A percentile compares a stretch with the other conserved stretches of the same genome.
These are phyloP conservation scores for Saccharomycopsis sp. DNA, from an alignment of 805 yeast species.

Conservation along the genomic window DNA sequence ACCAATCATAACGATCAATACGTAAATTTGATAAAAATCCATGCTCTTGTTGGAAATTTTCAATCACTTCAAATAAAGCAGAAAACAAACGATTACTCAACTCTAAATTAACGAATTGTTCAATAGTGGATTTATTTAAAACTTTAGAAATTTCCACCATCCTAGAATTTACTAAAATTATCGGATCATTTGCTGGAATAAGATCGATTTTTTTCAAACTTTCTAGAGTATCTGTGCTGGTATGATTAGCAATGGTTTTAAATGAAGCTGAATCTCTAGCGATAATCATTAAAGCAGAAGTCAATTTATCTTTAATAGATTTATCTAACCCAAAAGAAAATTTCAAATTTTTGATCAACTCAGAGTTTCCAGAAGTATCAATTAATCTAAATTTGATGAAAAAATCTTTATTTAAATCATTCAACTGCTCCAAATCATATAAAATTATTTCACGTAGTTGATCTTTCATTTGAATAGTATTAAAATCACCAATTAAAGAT, in stretches of 20 bases:
- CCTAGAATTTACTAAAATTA: conserved; percentile 45
- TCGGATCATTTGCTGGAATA: not conserved
- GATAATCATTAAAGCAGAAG: no score
- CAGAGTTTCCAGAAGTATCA: conserved; percentile 23
- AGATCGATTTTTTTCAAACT: conserved; percentile 11
- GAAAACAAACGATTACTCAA: conserved; percentile 32
- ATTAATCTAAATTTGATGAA: conserved; percentile 33
- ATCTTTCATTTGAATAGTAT: conserved; percentile 25
- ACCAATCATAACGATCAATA: conserved; percentile 28
- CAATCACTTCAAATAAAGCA: conserved; percentile 20
- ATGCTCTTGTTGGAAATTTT: conserved; percentile 18
- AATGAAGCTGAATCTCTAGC: no score
- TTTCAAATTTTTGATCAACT: no score
- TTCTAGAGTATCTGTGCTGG: conserved; percentile 15
- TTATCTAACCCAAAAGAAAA: no score
- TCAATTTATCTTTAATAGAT: no score
- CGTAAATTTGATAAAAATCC: conserved; percentile 16
- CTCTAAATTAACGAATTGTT: conserved; percentile 37
- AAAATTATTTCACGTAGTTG: conserved; percentile 35
- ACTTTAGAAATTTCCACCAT: conserved; percentile 27
- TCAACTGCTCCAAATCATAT: conserved; percentile 10
- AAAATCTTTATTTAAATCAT: conserved; percentile 12
- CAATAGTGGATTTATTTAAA: conserved; percentile 21
- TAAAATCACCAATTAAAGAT: conserved; percentile 50
- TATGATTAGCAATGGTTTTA: no score